Conservation (phyloP, 345 rosid species). For the Firmiana major region DNA sequence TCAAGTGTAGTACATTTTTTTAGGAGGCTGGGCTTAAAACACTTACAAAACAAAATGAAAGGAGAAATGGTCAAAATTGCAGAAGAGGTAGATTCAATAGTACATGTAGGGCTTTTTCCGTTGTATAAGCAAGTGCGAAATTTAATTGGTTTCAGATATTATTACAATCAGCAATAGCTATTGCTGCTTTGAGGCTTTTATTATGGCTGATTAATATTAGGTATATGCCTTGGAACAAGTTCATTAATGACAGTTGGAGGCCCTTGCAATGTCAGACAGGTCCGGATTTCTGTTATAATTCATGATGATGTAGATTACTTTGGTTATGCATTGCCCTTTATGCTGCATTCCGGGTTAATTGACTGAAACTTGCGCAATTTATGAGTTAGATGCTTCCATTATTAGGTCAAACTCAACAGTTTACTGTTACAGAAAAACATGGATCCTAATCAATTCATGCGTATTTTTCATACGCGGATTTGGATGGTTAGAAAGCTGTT, state of each 20-base stretch:
- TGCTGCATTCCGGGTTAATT: neutral
- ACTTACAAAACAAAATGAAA: neutral
- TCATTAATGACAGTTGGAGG: constrained; percentile 2
- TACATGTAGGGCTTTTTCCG: neutral
- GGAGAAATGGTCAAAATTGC: neutral
- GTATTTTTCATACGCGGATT: neutral
- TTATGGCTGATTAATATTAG: neutral
- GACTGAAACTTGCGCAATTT: neutral
- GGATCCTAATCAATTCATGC: neutral
- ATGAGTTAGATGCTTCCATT: neutral
- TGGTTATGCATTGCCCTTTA: neutral
- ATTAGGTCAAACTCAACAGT: neutral
- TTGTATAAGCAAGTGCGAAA: neutral
- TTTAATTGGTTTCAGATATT: neutral
- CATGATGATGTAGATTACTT: neutral
- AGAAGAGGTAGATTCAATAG: neutral
- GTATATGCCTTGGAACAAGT: neutral
- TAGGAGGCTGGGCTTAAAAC: neutral
- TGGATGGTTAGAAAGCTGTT: neutral
- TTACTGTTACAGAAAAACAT: neutral
- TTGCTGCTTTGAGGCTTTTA: neutral
- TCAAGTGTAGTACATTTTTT: neutral
- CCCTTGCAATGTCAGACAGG: neutral
- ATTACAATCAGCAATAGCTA: neutral
- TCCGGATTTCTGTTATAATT: neutral